Evolutionary conservation across 192 early-diverging fungal species (phyloP), one percentile per base, ranked within the genome.

Genomic region (Backusella sp.): DNA sequence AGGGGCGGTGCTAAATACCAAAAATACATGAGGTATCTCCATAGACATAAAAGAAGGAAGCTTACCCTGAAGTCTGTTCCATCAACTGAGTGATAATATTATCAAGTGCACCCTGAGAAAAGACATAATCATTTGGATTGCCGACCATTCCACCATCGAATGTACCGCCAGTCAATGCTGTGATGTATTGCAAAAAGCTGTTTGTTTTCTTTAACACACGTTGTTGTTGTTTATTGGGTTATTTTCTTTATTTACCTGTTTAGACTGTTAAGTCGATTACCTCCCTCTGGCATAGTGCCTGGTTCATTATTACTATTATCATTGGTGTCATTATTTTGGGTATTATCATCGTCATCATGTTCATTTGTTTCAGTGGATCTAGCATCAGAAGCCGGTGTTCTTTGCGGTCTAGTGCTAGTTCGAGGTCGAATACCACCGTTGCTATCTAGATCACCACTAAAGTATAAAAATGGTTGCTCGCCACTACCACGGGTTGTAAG

Each of bases 11-110:
- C 89, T 91, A 52, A 7, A 21, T 56, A 44, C 9, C 34, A 37
- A 7, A 32, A 49, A 23, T 53, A 76, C 67, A 66, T 14, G 15
- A 44, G 15, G 3, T 44, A 56, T 28, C 37, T 7, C 70, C 37
- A 14, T 69, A 26, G 26, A 19, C 32, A 52, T 30, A 37, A 68
- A 34, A 42, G 8, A 49, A 49, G 17, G 77, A 73, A 49, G 46
- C 46, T 77, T 84, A 89, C 88, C 84, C 85, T 49, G 77, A 79
- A 73, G 86, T 85, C 70, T 92, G 89, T 66, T 94, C 92, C 93
- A 94, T 93, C 79, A 93, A 80, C 73, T 92, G 94, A 8, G 94
- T 89, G 56, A 98, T 93, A 70, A 98, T 94, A 77, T 94, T 92
- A 81, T 98, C 97, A 21, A 96, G 85, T 21, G 90, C 94, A 73